Conservation (phyloP, 768 basidiomycete genomes). For the Mycena galopus region DNA sequence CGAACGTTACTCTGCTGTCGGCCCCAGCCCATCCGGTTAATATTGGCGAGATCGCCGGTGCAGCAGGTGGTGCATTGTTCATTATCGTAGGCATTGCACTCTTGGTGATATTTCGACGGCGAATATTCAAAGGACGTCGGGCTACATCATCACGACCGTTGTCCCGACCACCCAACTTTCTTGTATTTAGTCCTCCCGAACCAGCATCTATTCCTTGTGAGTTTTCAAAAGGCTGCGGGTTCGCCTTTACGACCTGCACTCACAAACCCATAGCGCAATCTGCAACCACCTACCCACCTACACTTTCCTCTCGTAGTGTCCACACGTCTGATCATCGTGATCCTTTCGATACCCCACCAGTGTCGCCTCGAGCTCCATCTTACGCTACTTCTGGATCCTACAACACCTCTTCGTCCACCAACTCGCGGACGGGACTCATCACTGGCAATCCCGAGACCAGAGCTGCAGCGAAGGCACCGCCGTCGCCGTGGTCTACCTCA, state of each 20-base stretch:
- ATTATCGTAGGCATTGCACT: constrained; percentile 28
- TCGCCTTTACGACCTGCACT: neutral
- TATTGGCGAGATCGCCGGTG: constrained; percentile 18
- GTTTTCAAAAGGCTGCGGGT: neutral
- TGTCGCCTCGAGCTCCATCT: constrained; percentile 25
- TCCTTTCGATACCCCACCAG: constrained; percentile 30
- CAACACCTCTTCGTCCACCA: neutral
- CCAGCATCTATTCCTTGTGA: constrained; percentile 12
- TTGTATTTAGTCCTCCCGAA: neutral
- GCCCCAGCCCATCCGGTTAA: constrained; percentile 7
- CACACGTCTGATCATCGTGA: neutral
- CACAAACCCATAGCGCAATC: constrained; percentile 7
- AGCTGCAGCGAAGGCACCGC: neutral
- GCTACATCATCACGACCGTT: constrained; percentile 3
- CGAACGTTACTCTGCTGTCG: neutral
- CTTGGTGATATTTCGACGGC: constrained; percentile 28
- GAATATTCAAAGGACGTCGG: constrained; percentile 22
- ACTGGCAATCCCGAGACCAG: neutral
- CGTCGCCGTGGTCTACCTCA: constrained; percentile 10
- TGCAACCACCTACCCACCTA: constrained; percentile 20
- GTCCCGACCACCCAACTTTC: constrained; percentile 19
- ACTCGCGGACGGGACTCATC: constrained; percentile 10
- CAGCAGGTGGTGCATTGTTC: constrained; percentile 7
- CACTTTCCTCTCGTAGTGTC: neutral
- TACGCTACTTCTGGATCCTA: neutral